Evolutionary conservation across 768 basidiomycete genomes (phyloP).

Genomic region (Termitomyces eurrhizus): DNA sequence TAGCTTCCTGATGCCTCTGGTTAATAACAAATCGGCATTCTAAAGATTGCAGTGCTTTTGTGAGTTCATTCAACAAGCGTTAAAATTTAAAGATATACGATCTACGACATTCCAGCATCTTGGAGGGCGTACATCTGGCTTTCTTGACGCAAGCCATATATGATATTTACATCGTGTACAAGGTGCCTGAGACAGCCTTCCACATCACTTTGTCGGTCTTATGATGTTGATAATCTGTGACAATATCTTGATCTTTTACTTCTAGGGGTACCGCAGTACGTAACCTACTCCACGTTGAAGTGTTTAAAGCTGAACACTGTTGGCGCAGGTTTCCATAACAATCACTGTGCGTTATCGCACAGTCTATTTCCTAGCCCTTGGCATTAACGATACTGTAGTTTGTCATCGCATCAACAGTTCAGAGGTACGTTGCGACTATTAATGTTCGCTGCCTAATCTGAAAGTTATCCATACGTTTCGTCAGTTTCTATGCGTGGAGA

Average conservation of each 20-base stretch:
- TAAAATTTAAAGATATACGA: not conserved
- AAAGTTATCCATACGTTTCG: not conserved
- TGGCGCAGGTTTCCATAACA: not conserved
- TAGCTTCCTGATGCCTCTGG: not conserved
- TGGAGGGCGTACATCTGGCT: not conserved
- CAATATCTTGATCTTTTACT: not conserved
- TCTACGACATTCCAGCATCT: not conserved
- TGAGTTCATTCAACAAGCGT: not conserved
- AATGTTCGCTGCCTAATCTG: not conserved
- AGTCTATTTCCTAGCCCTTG: not conserved
- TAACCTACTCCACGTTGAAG: not conserved
- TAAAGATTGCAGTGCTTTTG: not conserved
- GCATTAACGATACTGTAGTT: not conserved
- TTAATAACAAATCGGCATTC: not conserved
- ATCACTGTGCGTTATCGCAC: not conserved
- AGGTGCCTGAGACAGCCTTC: not conserved
- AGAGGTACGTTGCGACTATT: not conserved
- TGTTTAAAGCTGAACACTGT: not conserved
- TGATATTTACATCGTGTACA: not conserved
- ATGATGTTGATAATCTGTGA: no score
- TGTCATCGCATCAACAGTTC: not conserved
- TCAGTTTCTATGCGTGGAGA: not conserved
- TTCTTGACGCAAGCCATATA: not conserved
- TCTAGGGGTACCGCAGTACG: not conserved
- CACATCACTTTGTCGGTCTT: not conserved